Conservation (phyloP, 169 alveolate genomes). For the Cryptosporidium felis region DNA sequence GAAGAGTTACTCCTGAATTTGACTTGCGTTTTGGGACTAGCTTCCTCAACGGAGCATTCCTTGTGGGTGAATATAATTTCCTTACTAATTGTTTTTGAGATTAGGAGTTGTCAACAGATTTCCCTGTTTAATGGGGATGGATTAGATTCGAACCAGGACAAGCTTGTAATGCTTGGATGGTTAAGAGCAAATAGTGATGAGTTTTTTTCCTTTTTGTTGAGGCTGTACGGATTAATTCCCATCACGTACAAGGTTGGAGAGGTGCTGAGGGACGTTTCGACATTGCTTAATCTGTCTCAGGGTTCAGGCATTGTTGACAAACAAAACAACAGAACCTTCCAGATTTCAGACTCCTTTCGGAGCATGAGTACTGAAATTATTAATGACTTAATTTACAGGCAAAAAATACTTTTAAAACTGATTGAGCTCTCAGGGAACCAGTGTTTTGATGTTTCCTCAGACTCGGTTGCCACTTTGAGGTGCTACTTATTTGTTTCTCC, state of each 20-base stretch:
- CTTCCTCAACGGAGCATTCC: slow-evolving; percentile 30
- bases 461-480: slow-evolving; percentile 40
- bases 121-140: not conserved
- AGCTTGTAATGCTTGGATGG: slow-evolving; percentile 30
- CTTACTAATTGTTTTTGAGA: slow-evolving; percentile 43
- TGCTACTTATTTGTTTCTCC: slow-evolving; percentile 69
- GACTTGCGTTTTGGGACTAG: slow-evolving; percentile 23
- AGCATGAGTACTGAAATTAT: slow-evolving; percentile 14
- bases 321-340: slow-evolving; percentile 35
- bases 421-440: slow-evolving; percentile 50
- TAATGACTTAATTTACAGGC: slow-evolving; percentile 1
- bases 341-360: not conserved
- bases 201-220: slow-evolving; percentile 17
- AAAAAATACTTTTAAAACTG: slow-evolving; percentile 12
- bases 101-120: slow-evolving; percentile 28
- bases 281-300: slow-evolving; percentile 39
- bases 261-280: slow-evolving; percentile 41
- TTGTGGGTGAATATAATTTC: slow-evolving; percentile 43
- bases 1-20: slow-evolving; percentile 7
- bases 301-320: slow-evolving; percentile 49
- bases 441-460: slow-evolving; percentile 61
- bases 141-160: not conserved
- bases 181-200: slow-evolving; percentile 6
- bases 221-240: slow-evolving; percentile 6
- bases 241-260: slow-evolving; percentile 61